Percentiles rank a stretch among this genome's conserved stretches.
Evolutionary conservation across 2,329 filamentous ascomycete genomes (phyloP).

Genomic region (Calycina marina): DNA sequence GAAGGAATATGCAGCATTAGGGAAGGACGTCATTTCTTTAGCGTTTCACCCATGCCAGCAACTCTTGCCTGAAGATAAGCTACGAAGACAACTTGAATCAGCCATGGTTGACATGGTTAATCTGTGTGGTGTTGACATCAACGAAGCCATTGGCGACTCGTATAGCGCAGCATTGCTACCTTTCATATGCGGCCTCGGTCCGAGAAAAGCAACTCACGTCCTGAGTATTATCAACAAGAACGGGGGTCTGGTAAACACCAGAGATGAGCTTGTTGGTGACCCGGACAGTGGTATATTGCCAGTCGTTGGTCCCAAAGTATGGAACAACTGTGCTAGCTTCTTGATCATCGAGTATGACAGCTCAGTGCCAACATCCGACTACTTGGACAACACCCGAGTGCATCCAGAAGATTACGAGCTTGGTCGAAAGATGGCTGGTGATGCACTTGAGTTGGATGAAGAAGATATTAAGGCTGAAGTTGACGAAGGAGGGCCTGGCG

Average conservation of each 20-base stretch:
- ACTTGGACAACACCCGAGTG: slow-evolving; percentile 90
- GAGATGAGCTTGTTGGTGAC: slow-evolving; percentile 80
- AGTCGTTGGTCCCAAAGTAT: slow-evolving; percentile 79
- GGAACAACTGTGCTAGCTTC: slow-evolving; percentile 95
- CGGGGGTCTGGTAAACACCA: slow-evolving; percentile 68
- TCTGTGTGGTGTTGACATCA: slow-evolving; percentile 86
- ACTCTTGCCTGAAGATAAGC: slow-evolving; percentile 73
- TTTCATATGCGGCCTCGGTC: slow-evolving; percentile 81
- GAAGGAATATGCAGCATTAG: slow-evolving; percentile 89
- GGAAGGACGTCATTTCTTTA: slow-evolving; percentile 74
- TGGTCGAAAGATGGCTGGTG: slow-evolving; percentile 94
- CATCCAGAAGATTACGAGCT: slow-evolving; percentile 98
- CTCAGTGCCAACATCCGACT: slow-evolving; percentile 71
- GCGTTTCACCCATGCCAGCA: slow-evolving; percentile 84
- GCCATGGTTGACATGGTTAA: slow-evolving; percentile 99
- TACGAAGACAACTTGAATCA: slow-evolving; percentile 78
- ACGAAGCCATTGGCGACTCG: slow-evolving; percentile 69
- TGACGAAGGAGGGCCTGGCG: slow-evolving; percentile 76
- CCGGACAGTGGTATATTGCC: slow-evolving; percentile 63
- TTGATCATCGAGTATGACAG: slow-evolving; percentile 78
- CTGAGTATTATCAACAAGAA: slow-evolving; percentile 87
- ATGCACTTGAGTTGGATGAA: slow-evolving; percentile 90
- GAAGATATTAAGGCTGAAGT: slow-evolving; percentile 94
- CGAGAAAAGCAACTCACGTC: slow-evolving; percentile 73
- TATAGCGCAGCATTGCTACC: slow-evolving; percentile 80